Conservation (phyloP, 352 stramenopile species). For the Phytophthora melonis region DNA sequence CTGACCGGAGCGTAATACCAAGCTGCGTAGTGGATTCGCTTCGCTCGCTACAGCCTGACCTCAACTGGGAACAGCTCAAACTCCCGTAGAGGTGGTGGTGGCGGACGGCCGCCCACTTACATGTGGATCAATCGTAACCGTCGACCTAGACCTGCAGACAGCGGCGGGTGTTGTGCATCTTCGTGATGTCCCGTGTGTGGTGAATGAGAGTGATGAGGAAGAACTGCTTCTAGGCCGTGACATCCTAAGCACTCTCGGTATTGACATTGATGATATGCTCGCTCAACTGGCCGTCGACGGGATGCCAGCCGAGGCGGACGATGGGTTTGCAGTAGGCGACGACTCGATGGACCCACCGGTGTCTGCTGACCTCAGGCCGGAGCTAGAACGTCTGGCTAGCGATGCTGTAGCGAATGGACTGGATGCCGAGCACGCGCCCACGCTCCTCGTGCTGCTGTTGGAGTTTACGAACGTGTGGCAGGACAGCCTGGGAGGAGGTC, state of each 20-base stretch:
- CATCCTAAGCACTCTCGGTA: neutral
- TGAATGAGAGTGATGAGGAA: neutral
- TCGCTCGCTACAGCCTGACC: neutral
- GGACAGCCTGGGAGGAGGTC: neutral
- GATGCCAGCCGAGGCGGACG: neutral
- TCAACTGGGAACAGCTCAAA: neutral
- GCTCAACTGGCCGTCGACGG: neutral
- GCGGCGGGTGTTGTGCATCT: neutral
- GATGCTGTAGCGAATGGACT: neutral
- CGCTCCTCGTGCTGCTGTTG: neutral
- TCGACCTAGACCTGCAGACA: neutral
- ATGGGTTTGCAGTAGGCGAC: neutral
- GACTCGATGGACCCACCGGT: neutral
- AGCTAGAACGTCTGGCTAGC: neutral
- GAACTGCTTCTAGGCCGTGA: neutral
- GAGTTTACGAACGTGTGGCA: neutral
- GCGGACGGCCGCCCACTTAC: neutral
- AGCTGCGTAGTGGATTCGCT: neutral
- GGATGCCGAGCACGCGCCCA: neutral
- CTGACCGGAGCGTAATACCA: neutral
- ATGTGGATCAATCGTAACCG: neutral
- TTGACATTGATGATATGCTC: neutral
- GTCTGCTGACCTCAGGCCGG: neutral
- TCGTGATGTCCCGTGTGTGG: neutral
- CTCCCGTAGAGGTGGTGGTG: neutral